Evolutionary conservation across 345 rosid genomes (phyloP), one percentile per base, ranked within the genome.

Genomic region (Balakata baccata): DNA sequence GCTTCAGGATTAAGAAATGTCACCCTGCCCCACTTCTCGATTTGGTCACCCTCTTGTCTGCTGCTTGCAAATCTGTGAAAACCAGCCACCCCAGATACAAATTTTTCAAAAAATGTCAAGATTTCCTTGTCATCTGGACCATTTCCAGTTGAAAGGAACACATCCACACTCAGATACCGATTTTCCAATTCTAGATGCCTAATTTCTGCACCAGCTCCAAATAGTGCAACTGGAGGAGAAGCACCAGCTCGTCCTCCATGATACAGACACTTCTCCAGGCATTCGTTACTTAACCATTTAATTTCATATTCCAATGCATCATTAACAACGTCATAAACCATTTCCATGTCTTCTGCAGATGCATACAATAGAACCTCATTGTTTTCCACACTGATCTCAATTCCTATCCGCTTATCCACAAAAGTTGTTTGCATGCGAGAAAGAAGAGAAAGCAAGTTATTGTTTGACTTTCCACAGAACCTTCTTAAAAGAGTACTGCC

Each of bases 191-290:
- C 97, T 75, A 92, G 84, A 87, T 94, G 97, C 85, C 85, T 90
- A 77, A 94, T 89, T 84, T 84, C 88, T 56, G 94, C 97, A 77
- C 97, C 97, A 72, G 94, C 82, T 74, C 97, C 98, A 68, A 94
- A 85, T 78, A 94, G 85, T 39, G 95, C 98, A 59, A 87, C 17
- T 51, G 88, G 83, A 45, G 89, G 84, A 41, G 87, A 84, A 50
- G 72, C 79, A 64, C 87, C 84, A n/a, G 84, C 86, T 64, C 69
- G 67, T 41, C 46, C 79, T 14, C 89, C 92, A 62, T 80, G 85
- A 78, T 83, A 89, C 58, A 92, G 71, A 71, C 72, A 72, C 79
- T 86, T 89, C 86, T 86, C 97, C 77, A 81, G 64, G 82, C 97
- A 92, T 84, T 94, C 97, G 76, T 87, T 84, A 59, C 57, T 82